These are phyloP conservation scores for Fomitopsis serialis DNA, from an alignment of 768 basidiomycete genomes.

Conservation along the genomic window DNA sequence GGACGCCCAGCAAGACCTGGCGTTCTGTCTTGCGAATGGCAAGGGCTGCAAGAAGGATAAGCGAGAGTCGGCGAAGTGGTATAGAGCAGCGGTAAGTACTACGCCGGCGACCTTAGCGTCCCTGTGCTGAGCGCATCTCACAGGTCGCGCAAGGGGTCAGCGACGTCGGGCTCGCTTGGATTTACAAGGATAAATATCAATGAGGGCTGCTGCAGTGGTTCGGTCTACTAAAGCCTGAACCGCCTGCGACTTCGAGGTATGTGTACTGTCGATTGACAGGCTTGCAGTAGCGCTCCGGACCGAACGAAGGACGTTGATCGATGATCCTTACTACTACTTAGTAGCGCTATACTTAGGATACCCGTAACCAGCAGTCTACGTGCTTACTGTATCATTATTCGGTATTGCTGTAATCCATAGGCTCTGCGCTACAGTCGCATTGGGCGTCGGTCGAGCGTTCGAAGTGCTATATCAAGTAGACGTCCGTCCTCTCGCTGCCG, in stretches of 20 bases:
- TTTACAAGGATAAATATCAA: conserved; percentile 81
- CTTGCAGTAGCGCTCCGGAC: too few species aligned
- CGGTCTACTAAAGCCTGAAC: too few species aligned
- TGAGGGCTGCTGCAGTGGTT: conserved; percentile 5
- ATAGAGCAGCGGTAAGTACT: conserved; percentile 69
- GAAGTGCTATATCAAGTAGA: too few species aligned
- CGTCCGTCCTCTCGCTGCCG: too few species aligned
- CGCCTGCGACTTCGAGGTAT: too few species aligned
- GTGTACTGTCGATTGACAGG: too few species aligned
- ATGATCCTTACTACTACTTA: neutral
- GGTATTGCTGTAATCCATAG: neutral
- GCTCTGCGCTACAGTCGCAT: neutral
- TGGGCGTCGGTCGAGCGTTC: too few species aligned
- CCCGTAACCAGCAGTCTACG: neutral
- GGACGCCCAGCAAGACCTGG: conserved; percentile 84
- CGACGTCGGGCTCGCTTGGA: conserved; percentile 84
- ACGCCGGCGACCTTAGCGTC: neutral
- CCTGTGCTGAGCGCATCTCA: neutral
- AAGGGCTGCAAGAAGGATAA: conserved; percentile 87
- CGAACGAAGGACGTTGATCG: too few species aligned
- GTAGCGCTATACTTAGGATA: neutral
- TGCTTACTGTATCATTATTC: neutral
- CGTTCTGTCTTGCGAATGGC: conserved; percentile 80
- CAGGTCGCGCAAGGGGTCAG: conserved; percentile 70
- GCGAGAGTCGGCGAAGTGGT: conserved; percentile 85